Evolutionary conservation across 2,329 filamentous ascomycete genomes (phyloP), one percentile per base, ranked within the genome.

Genomic region (Ophiostoma sp.): DNA sequence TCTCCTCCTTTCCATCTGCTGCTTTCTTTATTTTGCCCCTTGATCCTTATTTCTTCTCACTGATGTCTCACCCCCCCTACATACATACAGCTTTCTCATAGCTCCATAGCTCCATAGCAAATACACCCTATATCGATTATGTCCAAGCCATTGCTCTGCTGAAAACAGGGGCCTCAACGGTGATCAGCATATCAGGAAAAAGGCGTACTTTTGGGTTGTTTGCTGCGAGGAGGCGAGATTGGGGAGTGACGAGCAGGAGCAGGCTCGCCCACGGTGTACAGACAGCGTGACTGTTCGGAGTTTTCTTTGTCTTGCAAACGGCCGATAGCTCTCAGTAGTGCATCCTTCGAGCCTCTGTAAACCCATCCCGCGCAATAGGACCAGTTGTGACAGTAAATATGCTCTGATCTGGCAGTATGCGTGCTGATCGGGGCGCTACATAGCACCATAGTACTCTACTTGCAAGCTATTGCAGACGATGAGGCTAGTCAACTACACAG

Each of bases 71-170:
- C 57, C 13, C 52, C 52, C 52, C 52, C 57, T 62, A 33, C 57
- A 62, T 62, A 33, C 57, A 62, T 62, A 31, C 57, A 62, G 20
- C 44, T 48, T 20, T 39, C 36, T 15, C 39, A 41, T 41, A 13
- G 15, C n/a, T 57, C 52, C 48, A n/a, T 52, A n/a, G 15, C 52
- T 57, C 52, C 52, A 57, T 57, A 57, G 27, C n/a, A 13, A 62
- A 62, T 62, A 62, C 57, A 62, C 57, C 57, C 57, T 33, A 62
- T 62, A 27, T 62, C 57, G 57, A 62, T 62, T 62, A 62, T 27
- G 27, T 62, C 57, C 57, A 62, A 33, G 15, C 52, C 52, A 57
- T 57, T 57, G 15, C 57, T 62, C 27, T 62, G 57, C 57, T 62
- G 27, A 62, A 62, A 62, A 62, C 57, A 62, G 57, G 57, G 57